phyloP scores from a whole-genome alignment of 768 basidiomycete species.

The Mycena alexandri region DNA sequence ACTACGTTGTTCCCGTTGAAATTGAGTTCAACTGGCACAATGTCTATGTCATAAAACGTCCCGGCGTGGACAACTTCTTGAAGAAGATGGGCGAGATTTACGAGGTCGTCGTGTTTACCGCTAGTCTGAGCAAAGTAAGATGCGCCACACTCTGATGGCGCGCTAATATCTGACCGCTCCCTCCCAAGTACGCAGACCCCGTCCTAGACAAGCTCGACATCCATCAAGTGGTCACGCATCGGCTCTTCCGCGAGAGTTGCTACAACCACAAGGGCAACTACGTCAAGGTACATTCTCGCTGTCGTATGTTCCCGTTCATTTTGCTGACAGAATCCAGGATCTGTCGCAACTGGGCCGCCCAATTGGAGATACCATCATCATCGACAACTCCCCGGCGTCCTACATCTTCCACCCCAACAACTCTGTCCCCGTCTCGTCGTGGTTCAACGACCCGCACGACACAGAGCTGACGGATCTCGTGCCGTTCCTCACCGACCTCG shows the following conservation, averaged over 20 bases:
- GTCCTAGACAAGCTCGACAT: slow-evolving; percentile 87
- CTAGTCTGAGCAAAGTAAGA: slow-evolving; percentile 92
- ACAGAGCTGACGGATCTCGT: slow-evolving; percentile 79
- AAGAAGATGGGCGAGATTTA: slow-evolving; percentile 99
- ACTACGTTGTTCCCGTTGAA: slow-evolving; percentile 98
- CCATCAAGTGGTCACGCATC: slow-evolving; percentile 80
- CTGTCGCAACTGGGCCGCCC: slow-evolving; percentile 81
- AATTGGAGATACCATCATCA: slow-evolving; percentile 76
- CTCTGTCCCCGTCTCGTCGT: slow-evolving; percentile 81
- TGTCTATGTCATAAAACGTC: slow-evolving; percentile 98
- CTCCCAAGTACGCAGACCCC: slow-evolving; percentile 80
- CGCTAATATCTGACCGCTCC: slow-evolving; percentile 6
- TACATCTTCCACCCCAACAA: slow-evolving; percentile 89
- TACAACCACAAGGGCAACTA: slow-evolving; percentile 92
- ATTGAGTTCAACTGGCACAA: slow-evolving; percentile 99
- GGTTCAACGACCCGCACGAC: slow-evolving; percentile 86
- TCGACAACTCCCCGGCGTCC: slow-evolving; percentile 84
- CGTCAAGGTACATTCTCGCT: slow-evolving; percentile 69
- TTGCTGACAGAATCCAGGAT: slow-evolving; percentile 58
- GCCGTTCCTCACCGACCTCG: slow-evolving; percentile 76
- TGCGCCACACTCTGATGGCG: not conserved
- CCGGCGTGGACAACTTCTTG: slow-evolving; percentile 98
- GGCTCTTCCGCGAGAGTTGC: slow-evolving; percentile 87
- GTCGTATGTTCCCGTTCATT: not conserved
- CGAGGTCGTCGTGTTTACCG: slow-evolving; percentile 98